Conservation (phyloP, 2,329 filamentous ascomycete species). For the Celoporthe dispersa region DNA sequence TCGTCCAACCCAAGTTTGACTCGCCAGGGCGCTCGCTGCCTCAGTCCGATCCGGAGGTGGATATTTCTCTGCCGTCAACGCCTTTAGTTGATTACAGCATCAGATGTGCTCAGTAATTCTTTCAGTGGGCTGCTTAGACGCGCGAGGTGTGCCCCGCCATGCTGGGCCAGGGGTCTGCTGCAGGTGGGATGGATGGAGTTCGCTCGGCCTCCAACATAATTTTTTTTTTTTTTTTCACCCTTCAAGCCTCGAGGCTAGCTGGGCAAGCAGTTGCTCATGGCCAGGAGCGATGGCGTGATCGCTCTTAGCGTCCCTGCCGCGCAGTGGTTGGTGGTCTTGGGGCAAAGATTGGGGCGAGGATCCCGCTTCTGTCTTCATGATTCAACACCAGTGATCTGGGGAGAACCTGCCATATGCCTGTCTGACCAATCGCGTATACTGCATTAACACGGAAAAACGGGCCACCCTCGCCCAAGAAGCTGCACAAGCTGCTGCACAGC, state of each 20-base stretch:
- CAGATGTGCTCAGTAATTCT: conserved; percentile 15
- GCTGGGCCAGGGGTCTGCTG: conserved; percentile 9
- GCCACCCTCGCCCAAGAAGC: neutral
- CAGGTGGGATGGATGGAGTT: conserved; percentile 15
- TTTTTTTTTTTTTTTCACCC: conserved; percentile 2
- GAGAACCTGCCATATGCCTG: conserved; percentile 5
- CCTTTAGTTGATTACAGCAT: conserved; percentile 24
- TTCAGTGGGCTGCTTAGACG: neutral
- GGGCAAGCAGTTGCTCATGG: conserved; percentile 19
- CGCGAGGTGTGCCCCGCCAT: conserved; percentile 7
- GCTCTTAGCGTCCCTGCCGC: conserved; percentile 21
- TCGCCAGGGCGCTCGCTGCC: conserved; percentile 17
- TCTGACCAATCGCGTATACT: conserved; percentile 19
- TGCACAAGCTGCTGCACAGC: neutral
- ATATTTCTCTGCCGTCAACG: conserved; percentile 15
- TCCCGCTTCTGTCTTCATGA: conserved; percentile 19
- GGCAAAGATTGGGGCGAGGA: conserved; percentile 11
- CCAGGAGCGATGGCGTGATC: conserved; percentile 31
- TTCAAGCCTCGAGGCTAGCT: conserved; percentile 11
- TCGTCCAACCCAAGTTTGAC: conserved; percentile 6
- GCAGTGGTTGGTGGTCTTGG: conserved; percentile 13
- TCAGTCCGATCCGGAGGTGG: conserved; percentile 18
- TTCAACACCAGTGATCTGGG: conserved; percentile 27
- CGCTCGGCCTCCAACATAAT: conserved; percentile 17
- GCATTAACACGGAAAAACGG: conserved; percentile 30